phyloP scores from a whole-genome alignment of 192 early-diverging fungal species.

The Thamnidium elegans region DNA sequence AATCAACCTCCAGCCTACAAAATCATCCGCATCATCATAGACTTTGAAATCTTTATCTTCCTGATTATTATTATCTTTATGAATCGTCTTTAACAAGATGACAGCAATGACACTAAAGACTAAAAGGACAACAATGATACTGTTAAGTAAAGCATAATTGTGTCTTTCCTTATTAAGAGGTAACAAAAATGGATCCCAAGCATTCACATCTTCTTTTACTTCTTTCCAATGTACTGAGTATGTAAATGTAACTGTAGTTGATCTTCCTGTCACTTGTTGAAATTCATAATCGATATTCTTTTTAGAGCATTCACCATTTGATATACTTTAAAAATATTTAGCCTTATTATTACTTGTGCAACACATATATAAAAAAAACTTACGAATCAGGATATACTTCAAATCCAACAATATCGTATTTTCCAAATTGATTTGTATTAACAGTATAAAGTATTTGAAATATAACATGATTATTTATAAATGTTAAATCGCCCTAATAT shows the following conservation, averaged over 20 bases:
- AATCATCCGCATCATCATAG: slow-evolving; percentile 49
- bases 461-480: slow-evolving; percentile 65
- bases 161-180: slow-evolving; percentile 52
- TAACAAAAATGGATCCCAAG: slow-evolving; percentile 67
- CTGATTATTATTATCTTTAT: slow-evolving; percentile 50
- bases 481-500: slow-evolving; percentile 21
- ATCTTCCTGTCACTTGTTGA: slow-evolving; percentile 36
- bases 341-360: not conserved
- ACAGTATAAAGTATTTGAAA: slow-evolving; percentile 59
- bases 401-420: slow-evolving; percentile 57
- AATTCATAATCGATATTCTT: slow-evolving; percentile 32
- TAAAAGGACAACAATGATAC: slow-evolving; percentile 60
- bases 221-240: slow-evolving; percentile 75
- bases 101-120: slow-evolving; percentile 63
- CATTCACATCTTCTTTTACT: slow-evolving; percentile 48
- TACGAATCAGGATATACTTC: slow-evolving; percentile 71
- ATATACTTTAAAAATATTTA: not conserved
- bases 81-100: slow-evolving; percentile 65
- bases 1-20: slow-evolving; percentile 73
- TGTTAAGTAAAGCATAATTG: slow-evolving; percentile 72
- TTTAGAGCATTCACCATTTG: slow-evolving; percentile 18
- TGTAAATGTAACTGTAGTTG: slow-evolving; percentile 51
- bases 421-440: slow-evolving; percentile 23
- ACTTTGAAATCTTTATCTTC: slow-evolving; percentile 48
- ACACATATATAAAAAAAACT: not conserved